Evolutionary conservation across 108 stramenopile genomes (phyloP).

Genomic region (Asterionellopsis glacialis): DNA sequence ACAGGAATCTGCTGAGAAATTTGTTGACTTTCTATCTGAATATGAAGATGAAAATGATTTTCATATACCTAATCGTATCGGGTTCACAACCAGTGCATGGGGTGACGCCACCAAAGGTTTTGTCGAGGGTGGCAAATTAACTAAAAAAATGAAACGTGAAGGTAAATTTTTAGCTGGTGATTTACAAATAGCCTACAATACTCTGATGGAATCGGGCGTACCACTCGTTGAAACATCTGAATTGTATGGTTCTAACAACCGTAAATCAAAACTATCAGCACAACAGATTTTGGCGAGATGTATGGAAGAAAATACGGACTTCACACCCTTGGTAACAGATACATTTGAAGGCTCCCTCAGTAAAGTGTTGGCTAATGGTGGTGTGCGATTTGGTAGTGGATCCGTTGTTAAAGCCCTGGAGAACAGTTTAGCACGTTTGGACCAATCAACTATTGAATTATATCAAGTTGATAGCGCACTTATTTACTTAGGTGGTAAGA

Average conservation of each 20-base stretch:
- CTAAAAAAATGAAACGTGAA: conserved; percentile 53
- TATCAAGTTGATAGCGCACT: conserved; percentile 47
- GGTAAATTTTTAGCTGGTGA: conserved; percentile 69
- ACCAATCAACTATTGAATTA: conserved; percentile 39
- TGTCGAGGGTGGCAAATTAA: conserved; percentile 54
- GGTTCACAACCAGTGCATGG: conserved; percentile 65
- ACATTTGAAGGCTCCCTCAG: conserved; percentile 48
- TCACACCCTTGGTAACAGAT: conserved; percentile 22
- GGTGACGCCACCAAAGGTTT: conserved; percentile 57
- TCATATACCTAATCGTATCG: conserved; percentile 85
- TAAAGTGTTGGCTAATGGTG: conserved; percentile 17
- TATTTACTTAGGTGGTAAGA: neutral
- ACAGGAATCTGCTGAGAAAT: conserved; percentile 21
- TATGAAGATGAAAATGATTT: conserved; percentile 82
- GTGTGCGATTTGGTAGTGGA: conserved; percentile 22
- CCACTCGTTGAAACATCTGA: conserved; percentile 73
- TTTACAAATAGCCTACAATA: conserved; percentile 69
- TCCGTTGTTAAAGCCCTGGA: conserved; percentile 39
- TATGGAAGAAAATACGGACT: conserved; percentile 16
- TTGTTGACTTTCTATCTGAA: conserved; percentile 55
- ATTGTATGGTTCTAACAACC: conserved; percentile 36
- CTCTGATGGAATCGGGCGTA: conserved; percentile 54
- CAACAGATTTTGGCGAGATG: conserved; percentile 45
- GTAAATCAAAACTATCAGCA: conserved; percentile 37
- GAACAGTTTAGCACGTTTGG: conserved; percentile 45